These are phyloP conservation scores for Inga leiocalycina DNA, from an alignment of 306 rosid species.

Conservation along the genomic window DNA sequence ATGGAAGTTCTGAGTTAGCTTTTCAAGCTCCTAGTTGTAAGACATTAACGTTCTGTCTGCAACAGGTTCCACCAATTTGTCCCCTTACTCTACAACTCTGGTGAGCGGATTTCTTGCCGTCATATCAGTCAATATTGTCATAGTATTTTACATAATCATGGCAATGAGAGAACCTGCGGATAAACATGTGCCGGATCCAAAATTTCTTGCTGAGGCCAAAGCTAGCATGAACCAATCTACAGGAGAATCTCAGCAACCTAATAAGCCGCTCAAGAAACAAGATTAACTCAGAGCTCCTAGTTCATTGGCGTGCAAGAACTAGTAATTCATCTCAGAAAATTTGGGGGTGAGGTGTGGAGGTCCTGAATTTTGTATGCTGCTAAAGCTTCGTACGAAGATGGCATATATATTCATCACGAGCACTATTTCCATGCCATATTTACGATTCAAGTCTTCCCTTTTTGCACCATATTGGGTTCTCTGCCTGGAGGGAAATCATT, in stretches of 20 bases:
- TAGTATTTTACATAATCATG: conserved; percentile 76
- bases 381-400: conserved; percentile 21
- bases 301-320: conserved; percentile 21
- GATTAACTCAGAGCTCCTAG: conserved; percentile 44
- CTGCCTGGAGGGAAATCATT: conserved; percentile 20
- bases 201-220: conserved; percentile 79
- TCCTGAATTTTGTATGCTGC: conserved; percentile 32
- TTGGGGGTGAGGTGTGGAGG: conserved; percentile 41
- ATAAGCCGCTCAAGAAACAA: conserved; percentile 60
- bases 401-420: conserved; percentile 31
- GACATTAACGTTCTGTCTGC: conserved; percentile 7
- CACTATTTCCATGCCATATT: conserved; percentile 21
- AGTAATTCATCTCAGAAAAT: conserved; percentile 23
- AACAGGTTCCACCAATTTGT: conserved; percentile 62
- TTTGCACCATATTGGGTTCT: conserved; percentile 7
- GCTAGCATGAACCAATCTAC: conserved; percentile 64
- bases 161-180: conserved; percentile 87
- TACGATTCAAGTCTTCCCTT: not conserved
- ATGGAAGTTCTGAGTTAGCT: conserved; percentile 3
- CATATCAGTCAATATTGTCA: conserved; percentile 79
- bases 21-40: not conserved
- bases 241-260: conserved; percentile 45
- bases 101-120: conserved; percentile 92
- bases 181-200: conserved; percentile 79
- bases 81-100: conserved; percentile 76